A percentile compares a stretch with the other conserved stretches of the same genome.
Conservation (phyloP, 2,329 filamentous ascomycete species). For the Berkeleyomyces rouxiae region DNA sequence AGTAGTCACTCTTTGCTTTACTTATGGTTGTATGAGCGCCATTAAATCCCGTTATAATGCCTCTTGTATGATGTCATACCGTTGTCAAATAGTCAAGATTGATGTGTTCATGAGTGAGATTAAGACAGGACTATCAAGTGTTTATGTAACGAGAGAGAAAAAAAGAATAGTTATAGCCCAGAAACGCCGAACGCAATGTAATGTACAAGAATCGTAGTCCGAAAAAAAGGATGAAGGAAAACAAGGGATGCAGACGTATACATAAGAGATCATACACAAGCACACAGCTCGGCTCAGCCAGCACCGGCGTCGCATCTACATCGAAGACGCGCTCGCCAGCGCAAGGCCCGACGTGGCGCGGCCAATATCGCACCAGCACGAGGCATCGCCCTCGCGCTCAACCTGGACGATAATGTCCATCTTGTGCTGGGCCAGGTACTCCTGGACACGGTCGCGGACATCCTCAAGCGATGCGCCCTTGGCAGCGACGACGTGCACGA, state of each 20-base stretch:
- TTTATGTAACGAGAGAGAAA: background rate
- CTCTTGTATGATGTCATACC: no score
- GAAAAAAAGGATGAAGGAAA: background rate
- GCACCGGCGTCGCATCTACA: background rate
- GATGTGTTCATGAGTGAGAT: no score
- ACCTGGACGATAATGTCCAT: constrained; percentile 80
- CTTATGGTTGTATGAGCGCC: no score
- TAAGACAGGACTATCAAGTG: no score
- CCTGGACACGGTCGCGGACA: constrained; percentile 58
- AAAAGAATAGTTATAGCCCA: background rate
- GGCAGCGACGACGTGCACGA: constrained; percentile 71
- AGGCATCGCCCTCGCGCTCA: constrained; percentile 60
- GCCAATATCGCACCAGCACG: constrained; percentile 43
- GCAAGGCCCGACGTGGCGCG: background rate
- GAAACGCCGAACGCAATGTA: background rate
- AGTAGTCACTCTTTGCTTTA: no score
- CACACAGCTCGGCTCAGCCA: background rate
- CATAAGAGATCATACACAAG: background rate
- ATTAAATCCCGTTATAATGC: no score
- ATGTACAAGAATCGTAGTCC: background rate
- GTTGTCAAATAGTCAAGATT: no score
- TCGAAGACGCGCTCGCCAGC: background rate
- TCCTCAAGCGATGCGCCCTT: constrained; percentile 62
- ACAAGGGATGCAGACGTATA: background rate
- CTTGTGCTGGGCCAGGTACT: constrained; percentile 51